Evolutionary conservation across 2,329 filamentous ascomycete genomes (phyloP), one percentile per base, ranked within the genome.

Genomic region (Monosporascus sp.): DNA sequence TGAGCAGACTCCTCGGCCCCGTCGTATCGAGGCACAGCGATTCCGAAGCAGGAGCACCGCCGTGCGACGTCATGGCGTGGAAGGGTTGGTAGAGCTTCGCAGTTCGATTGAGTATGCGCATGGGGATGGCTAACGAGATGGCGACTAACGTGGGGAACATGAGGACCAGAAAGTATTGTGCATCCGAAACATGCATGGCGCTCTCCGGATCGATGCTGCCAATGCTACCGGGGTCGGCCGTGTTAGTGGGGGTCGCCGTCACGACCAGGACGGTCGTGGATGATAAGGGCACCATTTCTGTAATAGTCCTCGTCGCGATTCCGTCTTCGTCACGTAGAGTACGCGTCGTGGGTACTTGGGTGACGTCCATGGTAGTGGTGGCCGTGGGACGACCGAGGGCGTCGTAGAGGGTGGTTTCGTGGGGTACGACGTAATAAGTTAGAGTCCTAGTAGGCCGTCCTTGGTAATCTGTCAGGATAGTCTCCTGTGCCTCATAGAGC

Each of bases 11-110:
- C 48, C 65, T 63, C 49, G 71, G 56, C 0, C 74, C 72, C 8
- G 65, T 65, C 38, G 75, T 77, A 50, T 72, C 67, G 5, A 77
- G 64, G 9, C 69, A 72, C 19, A 78, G 60, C 0, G 75, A 76
- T 35, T 77, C 68, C 0, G 61, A 58, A 0, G 76, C 76, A 0
- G 60, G 49, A 0, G 72, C 72, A 5, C 75, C 76, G 0, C 63
- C 60, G 0, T 64, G 57, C 8, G 60, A 63, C 6, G 70, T 64
- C 2, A 81, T 62, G 1, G 72, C 68, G 49, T 73, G 71, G 58
- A 77, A 77, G 1, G 75, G 75, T 22, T 68, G 65, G 50, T 73
- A 70, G 44, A 72, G 66, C 51, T 68, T 67, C 11, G 71, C 68
- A 11, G 62, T 68, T 48, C 65, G 67, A 50, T 71, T 67, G 8